Percentiles rank a stretch among this genome's conserved stretches.
These are phyloP conservation scores for Diaporthe batatas DNA, from an alignment of 2,329 filamentous ascomycete species.

Conservation along the genomic window DNA sequence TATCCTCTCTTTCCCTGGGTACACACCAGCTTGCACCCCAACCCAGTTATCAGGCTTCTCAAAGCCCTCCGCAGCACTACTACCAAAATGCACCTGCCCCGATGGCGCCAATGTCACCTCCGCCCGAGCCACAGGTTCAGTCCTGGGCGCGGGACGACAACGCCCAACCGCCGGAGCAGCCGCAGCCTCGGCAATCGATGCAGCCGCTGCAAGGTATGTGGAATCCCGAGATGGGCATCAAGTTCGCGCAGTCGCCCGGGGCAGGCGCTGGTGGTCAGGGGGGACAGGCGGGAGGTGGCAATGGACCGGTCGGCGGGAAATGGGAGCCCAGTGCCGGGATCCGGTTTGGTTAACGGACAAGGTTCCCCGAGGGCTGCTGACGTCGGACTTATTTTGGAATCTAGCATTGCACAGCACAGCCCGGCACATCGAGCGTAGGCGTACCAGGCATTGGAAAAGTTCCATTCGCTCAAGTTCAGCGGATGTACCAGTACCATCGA, in stretches of 20 bases:
- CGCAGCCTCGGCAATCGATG: conserved; percentile 60
- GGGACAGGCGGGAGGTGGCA: conserved; percentile 36
- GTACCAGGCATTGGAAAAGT: conserved; percentile 11
- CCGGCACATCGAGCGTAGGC: conserved; percentile 21
- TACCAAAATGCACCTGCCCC: conserved; percentile 46
- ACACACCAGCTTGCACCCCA: conserved; percentile 50
- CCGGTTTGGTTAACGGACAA: conserved; percentile 60
- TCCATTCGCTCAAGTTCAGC: not conserved
- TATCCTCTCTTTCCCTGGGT: conserved; percentile 58
- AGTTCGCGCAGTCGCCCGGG: conserved; percentile 69
- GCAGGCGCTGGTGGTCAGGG: conserved; percentile 40
- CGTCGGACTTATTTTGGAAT: not conserved
- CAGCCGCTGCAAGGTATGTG: conserved; percentile 71
- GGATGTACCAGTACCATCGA: not conserved
- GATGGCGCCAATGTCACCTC: conserved; percentile 46
- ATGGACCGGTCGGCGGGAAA: conserved; percentile 54
- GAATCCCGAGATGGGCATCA: conserved; percentile 85
- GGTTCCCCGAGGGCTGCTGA: not conserved
- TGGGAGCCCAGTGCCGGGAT: conserved; percentile 74
- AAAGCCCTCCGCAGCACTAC: conserved; percentile 47
- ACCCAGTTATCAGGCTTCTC: conserved; percentile 36
- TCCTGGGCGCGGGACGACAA: conserved; percentile 63
- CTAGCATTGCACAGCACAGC: not conserved
- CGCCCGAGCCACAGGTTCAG: conserved; percentile 67
- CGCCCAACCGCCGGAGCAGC: conserved; percentile 69